Evolutionary conservation across 1,284 basidiomycete species (phyloP), one percentile per base, ranked within the genome.

Genomic region (Apiotrichum siamense): DNA sequence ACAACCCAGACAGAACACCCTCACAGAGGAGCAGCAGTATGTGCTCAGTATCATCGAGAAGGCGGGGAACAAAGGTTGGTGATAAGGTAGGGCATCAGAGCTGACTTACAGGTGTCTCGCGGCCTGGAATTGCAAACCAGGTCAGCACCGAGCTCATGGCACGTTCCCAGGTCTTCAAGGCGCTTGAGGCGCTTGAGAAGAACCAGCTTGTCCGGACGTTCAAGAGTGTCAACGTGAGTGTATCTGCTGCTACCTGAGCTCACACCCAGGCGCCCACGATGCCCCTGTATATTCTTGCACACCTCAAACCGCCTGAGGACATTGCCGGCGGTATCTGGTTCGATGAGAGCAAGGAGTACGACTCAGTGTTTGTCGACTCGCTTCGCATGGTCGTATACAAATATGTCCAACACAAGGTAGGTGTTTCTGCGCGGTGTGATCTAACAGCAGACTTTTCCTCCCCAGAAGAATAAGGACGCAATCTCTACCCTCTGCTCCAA

Each of bases 301-400:
- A 67, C 33, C 44, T 69, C 26, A 66, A 62, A 35, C 72, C 71
- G 6, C 66, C 71, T 13, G 69, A 70, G 54, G 69, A 72, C 29
- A 55, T 74, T 38, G 62, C 66, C 1, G 73, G 73, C 31, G 73
- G 73, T 23, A 62, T 73, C 3, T 75, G 71, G 69, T 74, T 70
- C 46, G 65, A 70, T 41, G 64, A 66, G 31, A 66, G 62, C 49
- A 67, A 69, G 47, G 71, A 70, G 44, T 70, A 72, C 40, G 72
- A 74, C 54, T 60, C 66, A 12, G 55, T 55, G 26, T 58, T 74
- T 21, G 72, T 74, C 33, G 58, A 68, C 40, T 53, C 58, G 4
- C 57, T 74, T n/a, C 58, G 61, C 20, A 41, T 56, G 4, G 61
- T 64, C 2, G 63, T 73, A 27, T 44, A 63, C 9, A 46, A 55